Conservation (phyloP, 768 basidiomycete genomes). For the Tricholoma furcatifolium region DNA sequence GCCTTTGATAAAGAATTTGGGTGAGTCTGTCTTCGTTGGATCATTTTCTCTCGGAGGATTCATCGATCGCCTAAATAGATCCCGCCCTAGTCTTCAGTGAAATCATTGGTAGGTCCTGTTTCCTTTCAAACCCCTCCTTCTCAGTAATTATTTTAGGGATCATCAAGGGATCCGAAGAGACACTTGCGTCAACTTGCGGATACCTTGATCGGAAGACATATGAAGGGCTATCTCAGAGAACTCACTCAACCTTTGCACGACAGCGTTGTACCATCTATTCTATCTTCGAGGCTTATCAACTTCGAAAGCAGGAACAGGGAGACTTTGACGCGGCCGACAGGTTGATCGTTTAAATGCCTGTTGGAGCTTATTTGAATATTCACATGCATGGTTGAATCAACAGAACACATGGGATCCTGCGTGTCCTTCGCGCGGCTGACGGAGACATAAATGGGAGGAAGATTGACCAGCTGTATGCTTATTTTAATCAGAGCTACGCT, state of each 20-base stretch:
- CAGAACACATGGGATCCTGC: conserved; percentile 53
- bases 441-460: conserved; percentile 36
- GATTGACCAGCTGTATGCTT: conserved; percentile 54
- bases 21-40: conserved; percentile 28
- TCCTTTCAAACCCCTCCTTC: neutral
- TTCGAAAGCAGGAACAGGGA: conserved; percentile 36
- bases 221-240: conserved; percentile 45
- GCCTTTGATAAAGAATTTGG: conserved; percentile 47
- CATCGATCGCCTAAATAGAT: conserved; percentile 37
- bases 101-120: conserved; percentile 49
- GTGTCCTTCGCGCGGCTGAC: conserved; percentile 22
- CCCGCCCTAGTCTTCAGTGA: conserved; percentile 64
- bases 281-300: conserved; percentile 53
- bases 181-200: conserved; percentile 32
- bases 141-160: conserved; percentile 39
- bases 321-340: conserved; percentile 63
- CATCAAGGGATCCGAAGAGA: conserved; percentile 66
- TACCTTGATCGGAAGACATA: conserved; percentile 47
- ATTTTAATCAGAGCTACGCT: neutral
- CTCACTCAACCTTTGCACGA: conserved; percentile 52
- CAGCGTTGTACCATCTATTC: conserved; percentile 48
- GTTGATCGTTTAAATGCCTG: conserved; percentile 23
- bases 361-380: neutral
- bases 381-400: neutral
- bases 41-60: neutral